Evolutionary conservation across 2,329 filamentous ascomycete genomes (phyloP).

Genomic region (Botryosphaeria dothidea): DNA sequence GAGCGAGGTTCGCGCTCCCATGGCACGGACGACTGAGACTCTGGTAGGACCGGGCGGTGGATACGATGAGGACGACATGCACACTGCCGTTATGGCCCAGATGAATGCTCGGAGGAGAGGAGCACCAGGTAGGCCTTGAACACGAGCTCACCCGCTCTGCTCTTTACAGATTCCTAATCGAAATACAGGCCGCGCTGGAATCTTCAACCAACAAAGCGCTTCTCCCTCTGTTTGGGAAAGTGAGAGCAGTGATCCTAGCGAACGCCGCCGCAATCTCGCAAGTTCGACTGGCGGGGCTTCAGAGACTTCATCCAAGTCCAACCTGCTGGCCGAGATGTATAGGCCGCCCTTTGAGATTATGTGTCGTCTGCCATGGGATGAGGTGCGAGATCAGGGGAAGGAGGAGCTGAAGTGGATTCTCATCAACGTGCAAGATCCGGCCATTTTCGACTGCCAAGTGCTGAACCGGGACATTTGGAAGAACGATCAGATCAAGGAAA

Average conservation of each 20-base stretch:
- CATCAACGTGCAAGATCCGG: slow-evolving; percentile 91
- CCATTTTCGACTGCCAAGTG: slow-evolving; percentile 91
- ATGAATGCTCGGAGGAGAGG: slow-evolving; percentile 46
- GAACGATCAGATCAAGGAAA: slow-evolving; percentile 72
- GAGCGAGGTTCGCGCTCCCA: slow-evolving; percentile 80
- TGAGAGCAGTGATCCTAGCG: slow-evolving; percentile 46
- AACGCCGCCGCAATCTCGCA: slow-evolving; percentile 56
- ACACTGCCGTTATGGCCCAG: slow-evolving; percentile 66
- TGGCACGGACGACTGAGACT: slow-evolving; percentile 88
- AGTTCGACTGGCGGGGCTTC: slow-evolving; percentile 66
- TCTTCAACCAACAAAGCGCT: slow-evolving; percentile 65
- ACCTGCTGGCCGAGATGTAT: slow-evolving; percentile 85
- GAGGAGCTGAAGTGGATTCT: slow-evolving; percentile 90
- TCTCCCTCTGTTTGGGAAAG: slow-evolving; percentile 61
- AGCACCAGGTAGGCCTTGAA: not conserved
- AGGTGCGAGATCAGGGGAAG: slow-evolving; percentile 81
- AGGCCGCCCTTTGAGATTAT: slow-evolving; percentile 91
- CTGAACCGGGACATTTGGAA: slow-evolving; percentile 98
- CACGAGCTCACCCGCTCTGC: not conserved
- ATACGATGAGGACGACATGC: slow-evolving; percentile 54
- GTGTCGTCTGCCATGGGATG: slow-evolving; percentile 75
- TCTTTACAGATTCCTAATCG: not conserved
- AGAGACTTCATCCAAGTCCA: slow-evolving; percentile 68
- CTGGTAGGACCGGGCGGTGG: slow-evolving; percentile 72
- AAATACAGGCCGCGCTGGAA: slow-evolving; percentile 52